Percentiles rank a stretch among this genome's conserved stretches.
Conservation (phyloP, 179 eudicot genomes). For the Actinidia polygama region DNA sequence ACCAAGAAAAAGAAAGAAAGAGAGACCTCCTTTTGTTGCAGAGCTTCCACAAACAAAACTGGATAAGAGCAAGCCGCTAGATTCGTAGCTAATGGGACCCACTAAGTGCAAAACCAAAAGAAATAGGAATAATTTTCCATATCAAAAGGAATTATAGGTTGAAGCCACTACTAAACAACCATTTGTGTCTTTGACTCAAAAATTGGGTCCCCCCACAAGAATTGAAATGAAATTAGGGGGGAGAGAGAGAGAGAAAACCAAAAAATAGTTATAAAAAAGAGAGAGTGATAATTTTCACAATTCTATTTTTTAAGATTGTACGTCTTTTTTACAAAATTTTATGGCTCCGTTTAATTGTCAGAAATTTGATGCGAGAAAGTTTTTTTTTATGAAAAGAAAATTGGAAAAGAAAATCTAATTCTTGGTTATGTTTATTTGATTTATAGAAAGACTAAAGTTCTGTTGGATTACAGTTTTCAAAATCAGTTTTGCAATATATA, state of each 20-base stretch:
- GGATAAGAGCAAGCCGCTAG: slow-evolving; percentile 12
- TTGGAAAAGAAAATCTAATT: no score
- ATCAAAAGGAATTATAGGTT: slow-evolving; percentile 6
- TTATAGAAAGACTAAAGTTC: no score
- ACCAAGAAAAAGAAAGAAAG: not conserved
- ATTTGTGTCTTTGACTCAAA: slow-evolving; percentile 3
- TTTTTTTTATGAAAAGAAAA: no score
- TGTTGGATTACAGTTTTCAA: no score
- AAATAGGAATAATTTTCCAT: not conserved
- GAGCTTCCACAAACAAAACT: not conserved
- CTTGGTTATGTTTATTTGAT: no score
- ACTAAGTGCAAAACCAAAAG: not conserved
- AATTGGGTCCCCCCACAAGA: not conserved
- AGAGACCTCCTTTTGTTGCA: not conserved
- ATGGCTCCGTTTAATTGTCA: no score
- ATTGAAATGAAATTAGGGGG: not conserved
- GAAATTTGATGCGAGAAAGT: no score
- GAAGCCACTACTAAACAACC: not conserved
- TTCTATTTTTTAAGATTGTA: no score
- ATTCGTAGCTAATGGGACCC: not conserved
- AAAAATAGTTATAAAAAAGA: not conserved
- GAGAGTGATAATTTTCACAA: no score
- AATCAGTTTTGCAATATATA: no score
- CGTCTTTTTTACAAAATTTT: no score
- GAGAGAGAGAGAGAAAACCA: not conserved